phyloP scores from a whole-genome alignment of 2,329 filamentous ascomycete genomes.

The Canariomyces notabilis region DNA sequence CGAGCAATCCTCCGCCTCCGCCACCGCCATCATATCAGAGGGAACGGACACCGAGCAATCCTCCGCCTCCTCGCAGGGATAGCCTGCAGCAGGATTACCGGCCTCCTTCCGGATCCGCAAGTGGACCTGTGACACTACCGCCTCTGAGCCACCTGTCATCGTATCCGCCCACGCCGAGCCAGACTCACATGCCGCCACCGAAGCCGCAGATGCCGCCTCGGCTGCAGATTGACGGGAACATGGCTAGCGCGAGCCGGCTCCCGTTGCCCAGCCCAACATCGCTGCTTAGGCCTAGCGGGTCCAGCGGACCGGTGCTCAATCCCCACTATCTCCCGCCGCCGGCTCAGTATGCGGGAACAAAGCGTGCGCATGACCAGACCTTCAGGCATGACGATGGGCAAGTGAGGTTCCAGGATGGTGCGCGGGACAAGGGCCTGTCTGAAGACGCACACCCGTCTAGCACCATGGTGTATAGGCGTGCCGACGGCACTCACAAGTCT shows the following conservation, averaged over 20 bases:
- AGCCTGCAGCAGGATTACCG: slow-evolving; percentile 19
- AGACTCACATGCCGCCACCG: slow-evolving; percentile 6
- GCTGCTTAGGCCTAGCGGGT: not conserved
- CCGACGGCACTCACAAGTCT: slow-evolving; percentile 20
- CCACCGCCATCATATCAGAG: slow-evolving; percentile 25
- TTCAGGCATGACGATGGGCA: slow-evolving; percentile 15
- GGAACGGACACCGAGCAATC: slow-evolving; percentile 26
- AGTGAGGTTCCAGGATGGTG: slow-evolving; percentile 20
- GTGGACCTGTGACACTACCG: slow-evolving; percentile 16
- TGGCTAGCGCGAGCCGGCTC: slow-evolving; percentile 5
- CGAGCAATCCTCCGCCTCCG: slow-evolving; percentile 24
- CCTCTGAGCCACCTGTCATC: slow-evolving; percentile 9
- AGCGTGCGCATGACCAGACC: slow-evolving; percentile 22
- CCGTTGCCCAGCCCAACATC: slow-evolving; percentile 18
- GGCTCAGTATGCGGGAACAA: slow-evolving; percentile 21
- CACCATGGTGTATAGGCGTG: slow-evolving; percentile 16
- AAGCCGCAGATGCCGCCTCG: slow-evolving; percentile 16
- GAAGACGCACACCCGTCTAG: slow-evolving; percentile 10
- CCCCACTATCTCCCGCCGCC: slow-evolving; percentile 14
- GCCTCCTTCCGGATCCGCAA: not conserved
- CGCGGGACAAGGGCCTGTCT: slow-evolving; percentile 15
- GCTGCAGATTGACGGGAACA: slow-evolving; percentile 12
- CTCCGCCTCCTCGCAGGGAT: slow-evolving; percentile 26
- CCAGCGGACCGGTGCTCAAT: slow-evolving; percentile 4
- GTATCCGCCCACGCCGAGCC: slow-evolving; percentile 9